Base-by-base conservation (phyloP, 2,329 filamentous ascomycete species). In the Pseudocercospora fuligena region DNA sequence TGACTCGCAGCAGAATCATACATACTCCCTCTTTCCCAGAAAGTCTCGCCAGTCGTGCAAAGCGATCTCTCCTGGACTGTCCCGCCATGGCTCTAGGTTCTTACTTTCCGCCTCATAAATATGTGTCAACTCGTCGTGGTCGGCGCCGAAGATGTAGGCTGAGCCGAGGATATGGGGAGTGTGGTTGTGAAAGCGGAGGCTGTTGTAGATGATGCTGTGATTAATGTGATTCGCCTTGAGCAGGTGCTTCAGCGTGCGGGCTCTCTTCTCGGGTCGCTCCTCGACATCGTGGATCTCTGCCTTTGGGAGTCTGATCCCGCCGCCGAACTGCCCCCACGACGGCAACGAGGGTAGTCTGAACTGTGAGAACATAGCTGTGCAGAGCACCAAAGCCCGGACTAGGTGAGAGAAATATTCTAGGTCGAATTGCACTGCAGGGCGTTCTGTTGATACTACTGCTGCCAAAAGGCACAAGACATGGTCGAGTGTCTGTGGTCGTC, bases 191-290 rank as follows among this genome's bases (percentile, higher is more conserved):
- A 89, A 95, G 68, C 86, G 83, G 4, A 91, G 82, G 61, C 91
- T 78, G 77, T 94, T 88, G 78, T 92, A 95, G 63, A 97, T 81
- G 71, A 98, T 89, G 33, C 93, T 88, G 80, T 97, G 88, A 77
- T 95, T 97, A 72, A 90, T 90, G 81, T 99, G 95, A 78, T 98
- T 98, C 61, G 94, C 90, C 79, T 92, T 92, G 67, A 99, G 79
- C 14, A 99, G 84, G 80, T 98, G 93, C 82, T 97, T 97, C 68
- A 99, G 84, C 21, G 92, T 92, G 68, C 94, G 86, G 19, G 91
- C 89, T 64, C 91, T 85, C 78, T 92, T 94, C 76, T 96, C 93
- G 8, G 89, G 86, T 57, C 89, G 85, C 5, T 90, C 90, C 81
- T 98, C 94, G 73, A 97, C 86, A 78, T 91, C 87, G 80, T 96